Percentiles rank a stretch among this genome's conserved stretches.
Conservation (phyloP, 2,329 filamentous ascomycete genomes). For the Aspergillus sclerotialis region DNA sequence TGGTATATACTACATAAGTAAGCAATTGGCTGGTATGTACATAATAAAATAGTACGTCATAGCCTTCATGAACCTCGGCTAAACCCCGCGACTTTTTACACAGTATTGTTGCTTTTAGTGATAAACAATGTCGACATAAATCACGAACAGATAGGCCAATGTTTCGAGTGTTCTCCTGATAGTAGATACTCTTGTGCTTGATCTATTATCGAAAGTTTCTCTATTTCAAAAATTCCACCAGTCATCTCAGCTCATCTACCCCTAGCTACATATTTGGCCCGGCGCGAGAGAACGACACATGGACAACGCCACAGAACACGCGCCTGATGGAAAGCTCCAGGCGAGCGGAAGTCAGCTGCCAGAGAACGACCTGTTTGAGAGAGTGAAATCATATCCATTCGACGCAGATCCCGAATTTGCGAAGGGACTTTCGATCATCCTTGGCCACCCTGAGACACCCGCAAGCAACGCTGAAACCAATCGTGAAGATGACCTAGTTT, state of each 20-base stretch:
- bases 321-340: too few relatives aligned
- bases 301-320: conserved; percentile 2
- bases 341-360: too few relatives aligned
- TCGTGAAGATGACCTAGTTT: conserved; percentile 34
- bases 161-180: too few relatives aligned
- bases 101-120: background rate
- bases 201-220: too few relatives aligned
- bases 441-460: conserved; percentile 34
- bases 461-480: conserved; percentile 32
- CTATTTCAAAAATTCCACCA: too few relatives aligned
- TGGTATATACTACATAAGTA: too few relatives aligned
- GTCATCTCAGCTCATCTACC: too few relatives aligned
- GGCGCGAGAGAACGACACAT: conserved; percentile 5
- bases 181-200: too few relatives aligned
- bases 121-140: background rate
- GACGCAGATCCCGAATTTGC: conserved; percentile 38
- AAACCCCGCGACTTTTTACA: background rate
- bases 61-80: conserved; percentile 10
- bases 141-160: too few relatives aligned
- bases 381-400: conserved; percentile 35
- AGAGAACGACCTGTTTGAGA: conserved; percentile 19
- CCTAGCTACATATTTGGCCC: too few relatives aligned
- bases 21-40: too few relatives aligned
- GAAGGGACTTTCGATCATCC: conserved; percentile 40
- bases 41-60: too few relatives aligned